Percentiles rank a stretch among this genome's conserved stretches.
phyloP scores from a whole-genome alignment of 2,329 filamentous ascomycete species.

The Ascochyta rabiei region DNA sequence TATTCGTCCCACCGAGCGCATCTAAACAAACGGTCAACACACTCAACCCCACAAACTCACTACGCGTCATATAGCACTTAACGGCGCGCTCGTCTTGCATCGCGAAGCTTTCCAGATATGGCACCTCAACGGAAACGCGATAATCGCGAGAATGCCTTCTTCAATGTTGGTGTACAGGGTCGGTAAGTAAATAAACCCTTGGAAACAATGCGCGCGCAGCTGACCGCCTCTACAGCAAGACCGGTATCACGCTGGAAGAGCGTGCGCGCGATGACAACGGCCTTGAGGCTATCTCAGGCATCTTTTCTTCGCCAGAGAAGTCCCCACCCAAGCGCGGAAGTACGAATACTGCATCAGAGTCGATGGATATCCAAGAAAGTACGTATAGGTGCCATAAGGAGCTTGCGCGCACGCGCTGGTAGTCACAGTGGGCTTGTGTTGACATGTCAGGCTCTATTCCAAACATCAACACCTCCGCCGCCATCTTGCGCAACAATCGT shows the following conservation, averaged over 20 bases:
- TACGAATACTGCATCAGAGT: slow-evolving; percentile 60
- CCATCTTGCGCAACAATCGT: slow-evolving; percentile 52
- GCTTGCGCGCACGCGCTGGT: background rate
- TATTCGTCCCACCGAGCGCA: slow-evolving; percentile 16
- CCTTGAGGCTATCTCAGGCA: slow-evolving; percentile 82
- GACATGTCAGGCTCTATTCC: slow-evolving; percentile 55
- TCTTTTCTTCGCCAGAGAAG: slow-evolving; percentile 87
- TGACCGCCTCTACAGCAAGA: slow-evolving; percentile 69
- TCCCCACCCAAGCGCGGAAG: slow-evolving; percentile 51
- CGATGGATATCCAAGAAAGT: slow-evolving; percentile 71
- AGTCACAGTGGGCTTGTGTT: background rate
- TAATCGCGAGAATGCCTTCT: slow-evolving; percentile 49
- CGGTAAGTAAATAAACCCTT: slow-evolving; percentile 32
- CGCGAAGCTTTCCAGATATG: slow-evolving; percentile 25
- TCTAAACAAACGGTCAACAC: slow-evolving; percentile 31
- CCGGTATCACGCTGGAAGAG: slow-evolving; percentile 80
- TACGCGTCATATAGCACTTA: slow-evolving; percentile 23
- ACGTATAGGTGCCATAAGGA: slow-evolving; percentile 32
- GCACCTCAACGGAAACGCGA: slow-evolving; percentile 46
- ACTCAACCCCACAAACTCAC: slow-evolving; percentile 21
- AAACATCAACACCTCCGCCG: slow-evolving; percentile 54
- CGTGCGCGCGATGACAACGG: slow-evolving; percentile 88
- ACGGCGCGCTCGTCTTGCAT: background rate
- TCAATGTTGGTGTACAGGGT: slow-evolving; percentile 49
- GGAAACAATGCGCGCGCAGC: slow-evolving; percentile 7